A percentile compares a stretch with the other conserved stretches of the same genome.
These are phyloP conservation scores for Phytophthora megakarya DNA, from an alignment of 352 stramenopile genomes.

Conservation along the genomic window DNA sequence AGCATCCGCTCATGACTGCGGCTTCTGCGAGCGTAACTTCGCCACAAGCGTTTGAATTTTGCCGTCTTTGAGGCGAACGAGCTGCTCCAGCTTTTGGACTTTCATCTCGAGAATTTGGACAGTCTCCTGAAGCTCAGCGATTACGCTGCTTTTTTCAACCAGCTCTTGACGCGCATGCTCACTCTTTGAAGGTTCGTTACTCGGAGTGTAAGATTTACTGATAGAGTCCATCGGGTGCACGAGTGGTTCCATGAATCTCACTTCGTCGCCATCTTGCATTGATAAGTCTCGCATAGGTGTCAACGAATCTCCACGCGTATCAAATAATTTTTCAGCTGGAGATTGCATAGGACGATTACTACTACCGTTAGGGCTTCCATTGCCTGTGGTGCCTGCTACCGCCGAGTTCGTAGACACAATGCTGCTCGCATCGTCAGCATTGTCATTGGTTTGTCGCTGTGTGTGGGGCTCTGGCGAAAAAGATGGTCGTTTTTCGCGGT, in stretches of 20 bases:
- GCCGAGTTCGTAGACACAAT: conserved; percentile 32
- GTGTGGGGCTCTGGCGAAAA: conserved; percentile 24
- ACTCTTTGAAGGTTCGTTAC: conserved; percentile 26
- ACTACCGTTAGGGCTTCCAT: conserved; percentile 20
- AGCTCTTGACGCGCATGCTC: conserved; percentile 45
- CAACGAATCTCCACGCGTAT: conserved; percentile 45
- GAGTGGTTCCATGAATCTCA: conserved; percentile 18
- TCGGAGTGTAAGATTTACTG: conserved; percentile 29
- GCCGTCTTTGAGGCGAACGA: conserved; percentile 93
- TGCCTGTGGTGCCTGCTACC: conserved; percentile 25
- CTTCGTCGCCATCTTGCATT: conserved; percentile 25
- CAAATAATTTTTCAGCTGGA: conserved; percentile 41
- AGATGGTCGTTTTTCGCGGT: conserved; percentile 62
- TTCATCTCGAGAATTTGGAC: conserved; percentile 95
- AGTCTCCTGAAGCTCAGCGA: conserved; percentile 88
- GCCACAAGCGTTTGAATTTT: conserved; percentile 92
- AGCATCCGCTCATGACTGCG: conserved; percentile 30
- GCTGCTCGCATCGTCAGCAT: conserved; percentile 49
- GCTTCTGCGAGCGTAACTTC: conserved; percentile 83
- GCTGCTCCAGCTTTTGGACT: conserved; percentile 94
- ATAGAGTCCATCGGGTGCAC: conserved; percentile 35
- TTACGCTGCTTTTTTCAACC: conserved; percentile 78
- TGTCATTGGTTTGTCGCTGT: conserved; percentile 27
- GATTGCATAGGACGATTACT: conserved; percentile 17
- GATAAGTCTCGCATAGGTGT: conserved; percentile 40